These are phyloP conservation scores for Leptodermis oblonga DNA, from an alignment of 257 asterid species.

Conservation along the genomic window DNA sequence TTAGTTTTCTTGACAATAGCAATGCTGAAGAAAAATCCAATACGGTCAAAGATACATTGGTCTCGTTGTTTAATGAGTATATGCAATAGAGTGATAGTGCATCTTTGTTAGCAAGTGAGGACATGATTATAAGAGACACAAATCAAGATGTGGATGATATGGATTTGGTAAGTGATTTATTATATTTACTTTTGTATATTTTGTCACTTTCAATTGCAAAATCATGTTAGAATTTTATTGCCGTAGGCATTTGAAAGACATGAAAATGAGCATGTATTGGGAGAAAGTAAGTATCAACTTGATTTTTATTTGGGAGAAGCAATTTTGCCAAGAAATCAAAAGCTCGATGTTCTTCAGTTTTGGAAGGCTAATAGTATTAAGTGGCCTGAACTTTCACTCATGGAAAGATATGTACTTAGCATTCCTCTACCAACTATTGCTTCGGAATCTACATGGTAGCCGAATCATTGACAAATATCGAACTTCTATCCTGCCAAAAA, in stretches of 20 bases:
- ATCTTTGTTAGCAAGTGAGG: background rate
- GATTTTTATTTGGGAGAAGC: too few species aligned
- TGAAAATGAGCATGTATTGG: background rate
- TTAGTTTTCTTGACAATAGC: too few species aligned
- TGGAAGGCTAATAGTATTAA: background rate
- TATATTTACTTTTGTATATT: too few species aligned
- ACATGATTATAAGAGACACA: too few species aligned
- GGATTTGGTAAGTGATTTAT: background rate
- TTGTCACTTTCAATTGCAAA: too few species aligned
- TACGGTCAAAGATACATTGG: too few species aligned
- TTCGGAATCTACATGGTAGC: background rate
- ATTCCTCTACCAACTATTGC: background rate
- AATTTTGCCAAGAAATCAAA: background rate
- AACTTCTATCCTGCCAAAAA: too few species aligned
- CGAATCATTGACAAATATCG: background rate
- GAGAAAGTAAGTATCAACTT: background rate
- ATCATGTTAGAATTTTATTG: background rate
- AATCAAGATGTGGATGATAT: background rate
- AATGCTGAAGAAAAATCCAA: too few species aligned
- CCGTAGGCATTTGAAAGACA: background rate
- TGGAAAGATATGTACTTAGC: background rate
- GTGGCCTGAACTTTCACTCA: background rate
- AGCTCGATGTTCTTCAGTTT: background rate
- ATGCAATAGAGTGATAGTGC: background rate
- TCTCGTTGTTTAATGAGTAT: background rate